A percentile compares a stretch with the other conserved stretches of the same genome.
These are phyloP conservation scores for Misopates orontium DNA, from an alignment of 257 asterid genomes.

Conservation along the genomic window DNA sequence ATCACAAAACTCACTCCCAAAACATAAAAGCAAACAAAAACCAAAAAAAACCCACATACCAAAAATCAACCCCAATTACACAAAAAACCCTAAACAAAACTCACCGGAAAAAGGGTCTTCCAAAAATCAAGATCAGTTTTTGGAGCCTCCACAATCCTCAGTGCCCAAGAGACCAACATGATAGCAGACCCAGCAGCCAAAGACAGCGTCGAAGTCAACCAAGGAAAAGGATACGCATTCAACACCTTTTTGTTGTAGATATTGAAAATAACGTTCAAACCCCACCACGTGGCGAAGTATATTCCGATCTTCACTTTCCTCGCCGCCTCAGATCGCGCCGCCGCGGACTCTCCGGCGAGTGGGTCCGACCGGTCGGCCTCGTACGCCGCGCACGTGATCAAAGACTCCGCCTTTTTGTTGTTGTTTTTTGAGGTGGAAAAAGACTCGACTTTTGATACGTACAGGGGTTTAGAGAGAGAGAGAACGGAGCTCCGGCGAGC, in stretches of 20 bases:
- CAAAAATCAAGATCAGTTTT: conserved; percentile 96
- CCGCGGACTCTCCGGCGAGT: conserved; percentile 33
- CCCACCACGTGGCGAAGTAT: conserved; percentile 96
- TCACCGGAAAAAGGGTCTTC: conserved; percentile 92
- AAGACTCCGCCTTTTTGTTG: conserved; percentile 28
- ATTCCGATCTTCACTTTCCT: conserved; percentile 79
- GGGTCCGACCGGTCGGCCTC: conserved; percentile 76
- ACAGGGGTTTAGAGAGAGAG: conserved; percentile 53
- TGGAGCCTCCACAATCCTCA: conserved; percentile 80
- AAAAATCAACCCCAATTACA: conserved; percentile 1
- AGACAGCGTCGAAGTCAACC: conserved; percentile 92
- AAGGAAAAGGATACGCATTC: conserved; percentile 86
- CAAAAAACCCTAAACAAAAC: conserved; percentile 26
- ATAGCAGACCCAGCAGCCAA: conserved; percentile 89
- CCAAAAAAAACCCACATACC: conserved; percentile 2
- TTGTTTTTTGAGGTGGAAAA: conserved; percentile 16
- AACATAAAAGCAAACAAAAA: too few species aligned
- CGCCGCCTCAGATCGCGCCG: conserved; percentile 56
- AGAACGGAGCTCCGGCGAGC: conserved; percentile 31
- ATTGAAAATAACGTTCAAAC: conserved; percentile 82
- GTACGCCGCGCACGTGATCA: conserved; percentile 61
- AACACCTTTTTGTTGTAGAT: conserved; percentile 90
- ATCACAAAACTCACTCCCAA: conserved; percentile 19
- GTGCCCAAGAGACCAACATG: conserved; percentile 86
- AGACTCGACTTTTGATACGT: conserved; percentile 36